A percentile compares a stretch with the other conserved stretches of the same genome.
These are phyloP conservation scores for Globisporangium irregulare DNA, from an alignment of 352 stramenopile species.

Conservation along the genomic window DNA sequence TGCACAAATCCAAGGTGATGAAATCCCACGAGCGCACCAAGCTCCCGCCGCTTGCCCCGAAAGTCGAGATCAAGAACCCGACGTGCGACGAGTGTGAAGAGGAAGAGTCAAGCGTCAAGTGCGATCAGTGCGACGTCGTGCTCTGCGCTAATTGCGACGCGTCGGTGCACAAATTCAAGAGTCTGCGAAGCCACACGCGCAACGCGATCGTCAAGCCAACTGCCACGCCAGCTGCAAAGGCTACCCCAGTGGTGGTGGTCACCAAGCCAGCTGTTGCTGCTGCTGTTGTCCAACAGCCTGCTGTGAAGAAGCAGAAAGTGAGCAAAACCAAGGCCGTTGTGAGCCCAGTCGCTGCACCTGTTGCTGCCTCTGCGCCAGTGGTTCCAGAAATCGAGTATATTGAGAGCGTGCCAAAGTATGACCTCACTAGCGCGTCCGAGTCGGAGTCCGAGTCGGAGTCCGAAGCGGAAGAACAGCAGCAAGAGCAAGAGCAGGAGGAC, in stretches of 20 bases:
- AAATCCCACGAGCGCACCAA: conserved; percentile 43
- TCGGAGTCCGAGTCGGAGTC: conserved; percentile 25
- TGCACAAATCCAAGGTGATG: conserved; percentile 69
- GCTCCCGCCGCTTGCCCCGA: conserved; percentile 24
- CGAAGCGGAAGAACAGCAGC: conserved; percentile 18
- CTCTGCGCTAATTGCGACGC: conserved; percentile 56
- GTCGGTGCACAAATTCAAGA: conserved; percentile 75
- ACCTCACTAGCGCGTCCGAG: conserved; percentile 55
- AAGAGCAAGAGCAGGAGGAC: conserved; percentile 4
- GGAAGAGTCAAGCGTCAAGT: conserved; percentile 34
- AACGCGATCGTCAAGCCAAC: conserved; percentile 10
- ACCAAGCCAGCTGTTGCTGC: neutral
- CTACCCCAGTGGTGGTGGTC: neutral
- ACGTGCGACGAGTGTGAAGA: conserved; percentile 56
- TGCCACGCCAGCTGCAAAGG: neutral
- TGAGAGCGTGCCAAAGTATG: conserved; percentile 55
- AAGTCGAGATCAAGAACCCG: conserved; percentile 20
- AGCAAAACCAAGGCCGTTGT: neutral
- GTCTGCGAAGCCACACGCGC: conserved; percentile 47
- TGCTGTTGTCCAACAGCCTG: conserved; percentile 11
- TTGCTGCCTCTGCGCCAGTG: neutral
- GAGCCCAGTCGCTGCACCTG: neutral
- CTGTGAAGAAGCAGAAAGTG: conserved; percentile 23
- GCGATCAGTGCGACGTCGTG: conserved; percentile 53
- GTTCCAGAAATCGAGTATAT: conserved; percentile 28